These are phyloP conservation scores for Pseudocercospora pini-densiflorae DNA, from an alignment of 2,329 filamentous ascomycete genomes.

Conservation along the genomic window DNA sequence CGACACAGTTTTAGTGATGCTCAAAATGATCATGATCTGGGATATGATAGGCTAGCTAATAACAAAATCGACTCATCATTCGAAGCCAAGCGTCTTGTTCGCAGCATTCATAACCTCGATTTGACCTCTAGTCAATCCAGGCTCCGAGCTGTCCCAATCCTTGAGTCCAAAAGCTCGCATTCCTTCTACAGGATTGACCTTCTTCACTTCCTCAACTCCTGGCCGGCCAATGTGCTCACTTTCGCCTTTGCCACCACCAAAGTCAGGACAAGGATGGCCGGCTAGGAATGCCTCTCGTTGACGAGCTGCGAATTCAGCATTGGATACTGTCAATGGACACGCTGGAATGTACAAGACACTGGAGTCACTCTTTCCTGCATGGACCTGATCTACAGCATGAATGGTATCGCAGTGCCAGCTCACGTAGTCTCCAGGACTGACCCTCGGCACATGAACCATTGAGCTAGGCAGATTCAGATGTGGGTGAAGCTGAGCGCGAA, in stretches of 20 bases:
- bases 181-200: constrained; percentile 49
- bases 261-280: constrained; percentile 58
- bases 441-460: constrained; percentile 73
- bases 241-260: constrained; percentile 67
- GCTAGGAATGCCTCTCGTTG: constrained; percentile 73
- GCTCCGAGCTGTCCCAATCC: constrained; percentile 54
- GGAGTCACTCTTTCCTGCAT: constrained; percentile 72
- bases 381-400: constrained; percentile 81
- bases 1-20: neutral
- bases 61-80: constrained; percentile 19
- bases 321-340: constrained; percentile 76
- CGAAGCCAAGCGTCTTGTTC: constrained; percentile 61
- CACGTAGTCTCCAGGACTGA: constrained; percentile 75
- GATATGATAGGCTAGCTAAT: neutral
- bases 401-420: constrained; percentile 75
- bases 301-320: constrained; percentile 70
- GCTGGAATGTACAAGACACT: constrained; percentile 90
- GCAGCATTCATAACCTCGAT: constrained; percentile 55
- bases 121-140: constrained; percentile 56
- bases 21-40: neutral
- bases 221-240: constrained; percentile 51
- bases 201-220: constrained; percentile 44
- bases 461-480: constrained; percentile 69
- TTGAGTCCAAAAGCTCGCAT: constrained; percentile 60
- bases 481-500: constrained; percentile 67